These are phyloP conservation scores for Cicer pinnatifidum DNA, from an alignment of 306 rosid genomes.

Conservation along the genomic window DNA sequence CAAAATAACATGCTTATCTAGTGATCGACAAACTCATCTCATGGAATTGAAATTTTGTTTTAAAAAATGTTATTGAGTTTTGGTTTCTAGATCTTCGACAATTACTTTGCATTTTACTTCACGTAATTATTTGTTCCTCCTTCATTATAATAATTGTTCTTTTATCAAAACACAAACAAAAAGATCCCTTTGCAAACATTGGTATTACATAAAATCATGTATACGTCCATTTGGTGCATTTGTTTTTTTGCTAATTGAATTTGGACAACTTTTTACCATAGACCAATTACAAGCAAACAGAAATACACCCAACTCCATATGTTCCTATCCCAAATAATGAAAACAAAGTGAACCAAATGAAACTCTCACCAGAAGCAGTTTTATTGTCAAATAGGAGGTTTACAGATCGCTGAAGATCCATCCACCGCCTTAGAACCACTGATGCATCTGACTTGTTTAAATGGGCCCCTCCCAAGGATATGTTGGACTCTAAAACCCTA, in stretches of 20 bases:
- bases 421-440: constrained; percentile 61
- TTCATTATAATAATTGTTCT: not conserved
- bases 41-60: constrained; percentile 16
- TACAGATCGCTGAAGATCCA: constrained; percentile 84
- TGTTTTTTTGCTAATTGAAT: constrained; percentile 20
- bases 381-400: constrained; percentile 75
- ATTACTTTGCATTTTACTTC: constrained; percentile 1
- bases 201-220: not conserved
- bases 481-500: constrained; percentile 77
- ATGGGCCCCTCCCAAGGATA: constrained; percentile 64
- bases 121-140: constrained; percentile 22
- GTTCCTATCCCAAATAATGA: not conserved
- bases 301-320: constrained; percentile 10
- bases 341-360: constrained; percentile 29
- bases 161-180: not conserved
- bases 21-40: not conserved
- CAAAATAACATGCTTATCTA: not conserved
- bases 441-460: constrained; percentile 51
- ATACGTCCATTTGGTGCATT: constrained; percentile 21
- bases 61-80: not conserved
- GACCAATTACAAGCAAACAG: constrained; percentile 32
- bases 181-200: not conserved
- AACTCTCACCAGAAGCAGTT: constrained; percentile 62
- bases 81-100: not conserved
- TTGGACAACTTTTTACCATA: not conserved